These are phyloP conservation scores for Suhomyces vadensis DNA, from an alignment of 805 yeast genomes.

Conservation along the genomic window DNA sequence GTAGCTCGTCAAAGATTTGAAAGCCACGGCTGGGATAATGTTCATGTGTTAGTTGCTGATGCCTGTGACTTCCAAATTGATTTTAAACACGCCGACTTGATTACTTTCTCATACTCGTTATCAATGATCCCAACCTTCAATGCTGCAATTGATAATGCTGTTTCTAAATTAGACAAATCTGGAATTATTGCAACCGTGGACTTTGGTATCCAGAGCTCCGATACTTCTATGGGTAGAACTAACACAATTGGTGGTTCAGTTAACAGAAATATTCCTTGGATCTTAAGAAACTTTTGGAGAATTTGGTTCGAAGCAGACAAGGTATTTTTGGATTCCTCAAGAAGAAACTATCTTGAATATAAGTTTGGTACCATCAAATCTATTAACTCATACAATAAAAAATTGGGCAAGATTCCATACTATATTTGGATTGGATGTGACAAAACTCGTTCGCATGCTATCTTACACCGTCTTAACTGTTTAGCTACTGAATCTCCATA, in stretches of 20 bases:
- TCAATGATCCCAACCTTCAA: slow-evolving; percentile 86
- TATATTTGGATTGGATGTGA: slow-evolving; percentile 77
- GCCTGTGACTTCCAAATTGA: slow-evolving; percentile 66
- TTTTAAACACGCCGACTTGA: slow-evolving; percentile 57
- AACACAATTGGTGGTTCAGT: slow-evolving; percentile 75
- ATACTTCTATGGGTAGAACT: slow-evolving; percentile 64
- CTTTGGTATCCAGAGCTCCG: slow-evolving; percentile 73
- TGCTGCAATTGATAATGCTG: slow-evolving; percentile 72
- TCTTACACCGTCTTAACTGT: slow-evolving; percentile 67
- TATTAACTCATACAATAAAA: slow-evolving; percentile 62
- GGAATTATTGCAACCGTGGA: slow-evolving; percentile 75
- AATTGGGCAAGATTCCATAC: slow-evolving; percentile 74
- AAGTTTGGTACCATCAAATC: slow-evolving; percentile 80
- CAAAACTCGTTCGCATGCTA: slow-evolving; percentile 34
- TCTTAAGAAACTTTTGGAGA: slow-evolving; percentile 79
- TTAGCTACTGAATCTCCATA: slow-evolving; percentile 83
- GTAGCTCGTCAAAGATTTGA: slow-evolving; percentile 63
- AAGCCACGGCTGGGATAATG: slow-evolving; percentile 49
- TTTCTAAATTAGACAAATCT: slow-evolving; percentile 48
- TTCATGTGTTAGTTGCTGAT: slow-evolving; percentile 69
- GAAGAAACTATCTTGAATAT: slow-evolving; percentile 82
- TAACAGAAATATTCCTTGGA: slow-evolving; percentile 74
- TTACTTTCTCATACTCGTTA: slow-evolving; percentile 77
- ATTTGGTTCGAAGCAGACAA: slow-evolving; percentile 85
- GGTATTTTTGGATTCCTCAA: slow-evolving; percentile 74